Base-by-base conservation (phyloP, 2,329 filamentous ascomycete species). In the Exophiala aquamarina region DNA sequence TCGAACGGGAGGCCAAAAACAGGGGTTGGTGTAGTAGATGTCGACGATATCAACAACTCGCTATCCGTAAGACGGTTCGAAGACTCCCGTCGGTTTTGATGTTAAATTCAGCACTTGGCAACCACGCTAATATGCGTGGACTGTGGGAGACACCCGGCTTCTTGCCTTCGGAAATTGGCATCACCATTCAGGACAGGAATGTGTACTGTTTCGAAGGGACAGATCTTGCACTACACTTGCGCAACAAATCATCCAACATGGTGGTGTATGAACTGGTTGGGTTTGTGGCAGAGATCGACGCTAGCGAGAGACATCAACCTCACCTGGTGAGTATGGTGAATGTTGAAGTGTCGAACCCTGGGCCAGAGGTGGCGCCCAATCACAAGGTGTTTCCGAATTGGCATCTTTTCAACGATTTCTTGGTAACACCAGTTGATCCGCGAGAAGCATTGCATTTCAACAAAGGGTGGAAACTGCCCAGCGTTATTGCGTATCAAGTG, bases 341-440 rank as follows among this genome's bases (percentile, higher is more conserved):
- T 65, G 87, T 89, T 80, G 73, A 67, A 34, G 63, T 72, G 4
- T 73, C 66, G 8, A 62, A 64, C 18, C 79, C 80, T 10, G 82
- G 89, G 41, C 82, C 87, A 0, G 81, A 82, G 44, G 73, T 76
- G 0, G 74, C 34, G 8, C 73, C 72, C 3, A 77, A 82, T 54
- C 85, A 81, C 60, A 84, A 86, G 59, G 46, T 55, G 10, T 57
- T 56, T 21, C 73, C 73, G 3, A 57, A 58, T 37, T 98, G 94
- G 94, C 89, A 97, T 68, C 70, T 98, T 1, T 96, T 98, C 72
- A 98, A 98, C 59, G 93, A 98, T 68, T 98, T 98, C 61, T 71
- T 95, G 28, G 94, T 98, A 17, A 82, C 87, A 10, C 83, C 86
- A 8, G 81, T 95, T 13, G 81, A 84, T 23, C 79, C 81, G 20